Conservation (phyloP, 225 moss, liverwort and hornwort genomes). For the Bryum argenteum region DNA sequence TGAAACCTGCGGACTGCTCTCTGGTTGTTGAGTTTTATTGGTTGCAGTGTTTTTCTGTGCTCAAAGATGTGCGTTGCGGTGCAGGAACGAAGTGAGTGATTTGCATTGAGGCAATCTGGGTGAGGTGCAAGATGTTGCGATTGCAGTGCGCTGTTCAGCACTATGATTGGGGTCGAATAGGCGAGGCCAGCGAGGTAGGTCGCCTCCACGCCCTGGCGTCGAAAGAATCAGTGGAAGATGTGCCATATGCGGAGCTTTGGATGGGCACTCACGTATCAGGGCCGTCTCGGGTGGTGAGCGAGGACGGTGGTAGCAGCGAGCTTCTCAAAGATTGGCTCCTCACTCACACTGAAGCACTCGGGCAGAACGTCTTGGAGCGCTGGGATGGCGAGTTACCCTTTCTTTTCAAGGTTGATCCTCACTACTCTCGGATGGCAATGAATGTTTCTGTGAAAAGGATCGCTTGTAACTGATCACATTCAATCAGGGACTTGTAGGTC, state of each 20-base stretch:
- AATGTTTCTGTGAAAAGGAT: background rate
- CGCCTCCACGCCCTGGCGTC: constrained; percentile 66
- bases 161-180: constrained; percentile 85
- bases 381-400: constrained; percentile 96
- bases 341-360: constrained; percentile 68
- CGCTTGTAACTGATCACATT: constrained; percentile 32
- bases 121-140: no score
- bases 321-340: constrained; percentile 78
- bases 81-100: no score
- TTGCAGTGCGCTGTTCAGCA: constrained; percentile 55
- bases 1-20: no score
- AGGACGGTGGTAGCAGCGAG: constrained; percentile 18
- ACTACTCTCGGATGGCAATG: background rate
- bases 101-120: no score
- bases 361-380: constrained; percentile 61
- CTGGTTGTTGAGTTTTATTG: no score
- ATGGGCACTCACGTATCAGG: constrained; percentile 94
- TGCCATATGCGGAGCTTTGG: constrained; percentile 92
- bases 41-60: no score
- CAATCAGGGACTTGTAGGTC: constrained; percentile 53
- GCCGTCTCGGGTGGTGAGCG: constrained; percentile 60
- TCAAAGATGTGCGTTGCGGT: no score
- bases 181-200: constrained; percentile 71
- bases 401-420: constrained; percentile 75
- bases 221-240: constrained; percentile 54